A percentile compares a stretch with the other conserved stretches of the same genome.
phyloP scores from a whole-genome alignment of 2,329 filamentous ascomycete genomes.

The Xylogone sp. region DNA sequence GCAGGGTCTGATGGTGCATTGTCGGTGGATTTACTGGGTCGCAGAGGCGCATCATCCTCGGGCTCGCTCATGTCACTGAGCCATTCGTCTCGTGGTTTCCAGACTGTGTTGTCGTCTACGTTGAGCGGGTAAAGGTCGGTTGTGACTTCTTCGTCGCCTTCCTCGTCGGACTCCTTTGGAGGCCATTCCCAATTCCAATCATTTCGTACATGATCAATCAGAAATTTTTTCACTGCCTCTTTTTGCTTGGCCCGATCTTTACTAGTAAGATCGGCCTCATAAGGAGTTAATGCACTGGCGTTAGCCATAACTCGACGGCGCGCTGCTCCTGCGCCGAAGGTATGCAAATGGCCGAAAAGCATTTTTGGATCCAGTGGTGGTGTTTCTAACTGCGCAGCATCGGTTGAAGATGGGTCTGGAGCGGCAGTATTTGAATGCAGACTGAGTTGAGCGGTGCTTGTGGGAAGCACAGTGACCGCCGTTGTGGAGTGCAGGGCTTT shows the following conservation, averaged over 20 bases:
- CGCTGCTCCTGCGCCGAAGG: neutral
- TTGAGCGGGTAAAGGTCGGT: neutral
- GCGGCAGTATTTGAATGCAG: neutral
- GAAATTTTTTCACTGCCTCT: slow-evolving; percentile 54
- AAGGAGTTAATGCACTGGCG: slow-evolving; percentile 35
- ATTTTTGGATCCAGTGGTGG: slow-evolving; percentile 2
- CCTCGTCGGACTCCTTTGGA: slow-evolving; percentile 17
- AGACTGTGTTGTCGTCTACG: slow-evolving; percentile 9
- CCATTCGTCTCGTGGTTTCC: slow-evolving; percentile 30
- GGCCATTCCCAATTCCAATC: slow-evolving; percentile 62
- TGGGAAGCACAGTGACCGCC: neutral
- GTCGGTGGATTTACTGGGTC: slow-evolving; percentile 5
- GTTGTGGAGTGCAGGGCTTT: slow-evolving; percentile 1
- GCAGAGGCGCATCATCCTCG: slow-evolving; percentile 9
- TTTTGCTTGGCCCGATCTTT: slow-evolving; percentile 61
- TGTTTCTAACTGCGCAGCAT: neutral
- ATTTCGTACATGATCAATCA: slow-evolving; percentile 49
- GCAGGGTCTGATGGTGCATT: slow-evolving; percentile 9
- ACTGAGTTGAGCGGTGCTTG: neutral
- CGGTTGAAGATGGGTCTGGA: neutral
- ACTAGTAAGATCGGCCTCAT: slow-evolving; percentile 58
- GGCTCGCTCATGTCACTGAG: slow-evolving; percentile 23
- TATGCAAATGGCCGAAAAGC: slow-evolving; percentile 3
- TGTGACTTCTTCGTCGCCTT: neutral
- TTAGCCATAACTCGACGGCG: slow-evolving; percentile 19